Conservation (phyloP, 2,329 filamentous ascomycete species). For the Macrophomina phaseolina region DNA sequence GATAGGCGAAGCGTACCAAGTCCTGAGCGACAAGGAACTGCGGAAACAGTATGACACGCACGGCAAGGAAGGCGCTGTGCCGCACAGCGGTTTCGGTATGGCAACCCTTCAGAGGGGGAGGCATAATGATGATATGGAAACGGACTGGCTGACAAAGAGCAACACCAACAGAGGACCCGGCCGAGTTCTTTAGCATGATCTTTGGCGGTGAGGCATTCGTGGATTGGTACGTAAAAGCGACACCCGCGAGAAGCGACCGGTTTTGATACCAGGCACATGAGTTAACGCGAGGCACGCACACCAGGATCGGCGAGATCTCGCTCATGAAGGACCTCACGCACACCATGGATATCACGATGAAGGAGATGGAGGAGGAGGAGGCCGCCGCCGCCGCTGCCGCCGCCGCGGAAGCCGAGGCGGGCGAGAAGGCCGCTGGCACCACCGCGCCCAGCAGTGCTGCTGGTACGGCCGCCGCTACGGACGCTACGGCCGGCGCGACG, state of each 20-base stretch:
- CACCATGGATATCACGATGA: constrained; percentile 97
- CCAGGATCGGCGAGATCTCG: constrained; percentile 88
- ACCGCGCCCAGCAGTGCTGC: constrained; percentile 39
- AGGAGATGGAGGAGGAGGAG: constrained; percentile 74
- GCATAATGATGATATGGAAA: background rate
- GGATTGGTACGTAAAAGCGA: constrained; percentile 66
- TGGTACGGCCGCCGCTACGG: constrained; percentile 36
- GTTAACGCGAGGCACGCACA: constrained; percentile 20
- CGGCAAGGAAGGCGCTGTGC: constrained; percentile 93
- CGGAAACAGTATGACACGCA: constrained; percentile 94
- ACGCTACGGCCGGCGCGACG: no score
- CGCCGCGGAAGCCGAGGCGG: constrained; percentile 54
- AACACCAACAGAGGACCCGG: constrained; percentile 71
- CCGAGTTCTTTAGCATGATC: constrained; percentile 98
- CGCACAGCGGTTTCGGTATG: constrained; percentile 83
- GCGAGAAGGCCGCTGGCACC: constrained; percentile 32
- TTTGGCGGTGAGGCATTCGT: constrained; percentile 96
- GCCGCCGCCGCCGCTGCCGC: constrained; percentile 59
- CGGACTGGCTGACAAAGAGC: background rate
- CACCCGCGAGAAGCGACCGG: background rate
- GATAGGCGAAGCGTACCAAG: constrained; percentile 76
- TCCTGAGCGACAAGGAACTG: constrained; percentile 85
- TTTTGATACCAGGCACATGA: background rate
- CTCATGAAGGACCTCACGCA: constrained; percentile 98
- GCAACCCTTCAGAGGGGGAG: background rate